Percentiles rank a stretch among this genome's conserved stretches.
Evolutionary conservation across 148 eudicot species (phyloP).

Genomic region (Persicaria maculosa): DNA sequence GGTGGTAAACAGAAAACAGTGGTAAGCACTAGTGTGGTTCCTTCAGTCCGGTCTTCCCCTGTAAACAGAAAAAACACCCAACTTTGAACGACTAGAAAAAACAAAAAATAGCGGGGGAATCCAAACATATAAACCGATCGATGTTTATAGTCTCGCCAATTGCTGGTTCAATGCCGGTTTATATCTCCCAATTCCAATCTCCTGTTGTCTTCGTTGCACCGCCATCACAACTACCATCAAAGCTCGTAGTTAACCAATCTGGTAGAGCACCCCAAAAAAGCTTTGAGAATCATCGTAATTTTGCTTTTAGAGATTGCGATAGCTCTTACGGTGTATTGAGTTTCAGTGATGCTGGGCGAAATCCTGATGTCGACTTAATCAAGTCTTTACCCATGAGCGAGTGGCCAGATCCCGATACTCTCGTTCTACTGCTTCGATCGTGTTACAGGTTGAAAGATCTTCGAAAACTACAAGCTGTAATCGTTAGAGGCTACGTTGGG

Average conservation of each 20-base stretch:
- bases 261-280: background rate
- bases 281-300: slow-evolving; percentile 6
- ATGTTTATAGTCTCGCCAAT: background rate
- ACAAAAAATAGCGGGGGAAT: background rate
- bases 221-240: slow-evolving; percentile 2
- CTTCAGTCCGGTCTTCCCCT: no score
- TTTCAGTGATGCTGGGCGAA: background rate
- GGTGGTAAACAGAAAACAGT: no score
- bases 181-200: slow-evolving; percentile 10
- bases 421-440: slow-evolving; percentile 36
- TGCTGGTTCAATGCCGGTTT: background rate
- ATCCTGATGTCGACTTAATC: slow-evolving; percentile 10
- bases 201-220: slow-evolving; percentile 13
- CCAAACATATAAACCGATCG: background rate
- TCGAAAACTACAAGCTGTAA: slow-evolving; percentile 36
- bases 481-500: slow-evolving; percentile 26
- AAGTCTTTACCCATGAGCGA: background rate
- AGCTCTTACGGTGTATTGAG: background rate
- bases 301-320: slow-evolving; percentile 5
- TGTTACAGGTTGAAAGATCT: slow-evolving; percentile 32
- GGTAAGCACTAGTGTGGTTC: no score
- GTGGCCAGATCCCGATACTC: slow-evolving; percentile 17
- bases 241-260: background rate
- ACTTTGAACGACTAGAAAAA: background rate
- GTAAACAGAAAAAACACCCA: background rate